Conservation (phyloP, 192 early-diverging fungal genomes). For the Linnemannia exigua region DNA sequence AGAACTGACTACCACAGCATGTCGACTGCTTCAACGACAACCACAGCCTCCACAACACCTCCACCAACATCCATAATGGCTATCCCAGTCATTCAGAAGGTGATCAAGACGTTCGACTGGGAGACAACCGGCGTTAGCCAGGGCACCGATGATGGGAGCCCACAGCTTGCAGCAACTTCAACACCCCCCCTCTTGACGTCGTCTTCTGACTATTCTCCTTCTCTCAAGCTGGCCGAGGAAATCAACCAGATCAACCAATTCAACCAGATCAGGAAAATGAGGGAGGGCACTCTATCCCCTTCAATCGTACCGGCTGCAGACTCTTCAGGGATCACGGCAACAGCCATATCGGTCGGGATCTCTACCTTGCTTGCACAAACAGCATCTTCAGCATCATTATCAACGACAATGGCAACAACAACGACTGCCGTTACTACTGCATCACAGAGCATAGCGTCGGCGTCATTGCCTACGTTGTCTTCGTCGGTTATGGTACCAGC, state of each 20-base stretch:
- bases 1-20: not conserved
- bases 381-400: not conserved
- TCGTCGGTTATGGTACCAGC: not conserved
- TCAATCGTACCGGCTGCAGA: not conserved
- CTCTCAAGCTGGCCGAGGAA: constrained; percentile 20
- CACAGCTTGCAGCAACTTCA: not conserved
- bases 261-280: constrained; percentile 9
- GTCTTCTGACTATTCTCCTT: constrained; percentile 7
- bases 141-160: not conserved
- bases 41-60: not conserved
- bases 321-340: not conserved
- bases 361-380: constrained; percentile 17
- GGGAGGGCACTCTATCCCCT: not conserved
- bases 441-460: not conserved
- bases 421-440: not conserved
- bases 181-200: not conserved
- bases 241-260: constrained; percentile 31
- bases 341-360: constrained; percentile 6
- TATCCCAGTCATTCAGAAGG: not conserved
- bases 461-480: not conserved
- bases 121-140: not conserved
- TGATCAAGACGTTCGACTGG: not conserved
- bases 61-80: not conserved
- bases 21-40: not conserved
- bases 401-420: not conserved